Evolutionary conservation across 2,329 filamentous ascomycete genomes (phyloP), one percentile per base, ranked within the genome.

Genomic region (Blastomyces emzantsi): DNA sequence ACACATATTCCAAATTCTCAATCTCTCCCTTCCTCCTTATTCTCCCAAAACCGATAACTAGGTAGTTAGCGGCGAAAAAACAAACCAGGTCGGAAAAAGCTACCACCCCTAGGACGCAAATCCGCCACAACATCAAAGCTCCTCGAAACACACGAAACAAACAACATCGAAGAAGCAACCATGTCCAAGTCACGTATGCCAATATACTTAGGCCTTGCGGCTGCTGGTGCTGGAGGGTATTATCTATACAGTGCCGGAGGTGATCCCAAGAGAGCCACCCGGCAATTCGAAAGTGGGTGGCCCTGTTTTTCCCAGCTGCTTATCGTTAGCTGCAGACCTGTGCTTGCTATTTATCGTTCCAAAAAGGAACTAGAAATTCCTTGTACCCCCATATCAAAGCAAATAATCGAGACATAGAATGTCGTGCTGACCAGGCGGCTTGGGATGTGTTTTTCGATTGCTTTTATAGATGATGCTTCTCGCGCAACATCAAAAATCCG

Each of bases 211-310:
- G 75, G 87, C 70, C 77, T 86, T 69, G 84, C 81, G 65, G 86
- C 85, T 68, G 87, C 83, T 41, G 85, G 84, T 70, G 88, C 86
- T 67, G 80, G 87, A 64, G 91, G 89, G 54, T 97, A 96, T 83
- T 97, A 97, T 81, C 84, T 97, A 67, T 99, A 96, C 82, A 82
- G 79, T 61, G 89, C 92, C 19, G 93, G 93, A 66, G 92, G 93
- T 64, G 84, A 86, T 75, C 83, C 90, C 61, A 90, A 89, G 77
- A 86, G 84, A 60, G 93, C 92, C n/a, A 86, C 92, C 83, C 90
- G 93, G 82, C 82, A 94, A 76, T 83, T 90, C 69, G 90, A 96
- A 81, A 85, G 93, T 96, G 79, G 56, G 86, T 79, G 30, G 22
- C 30, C 28, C 19, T 30, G 15, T 19, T 59, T 41, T 43, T 36